Evolutionary conservation across 495 filamentous ascomycete species (phyloP), one percentile per base, ranked within the genome.

Genomic region (Hypoxylon cercidicola): DNA sequence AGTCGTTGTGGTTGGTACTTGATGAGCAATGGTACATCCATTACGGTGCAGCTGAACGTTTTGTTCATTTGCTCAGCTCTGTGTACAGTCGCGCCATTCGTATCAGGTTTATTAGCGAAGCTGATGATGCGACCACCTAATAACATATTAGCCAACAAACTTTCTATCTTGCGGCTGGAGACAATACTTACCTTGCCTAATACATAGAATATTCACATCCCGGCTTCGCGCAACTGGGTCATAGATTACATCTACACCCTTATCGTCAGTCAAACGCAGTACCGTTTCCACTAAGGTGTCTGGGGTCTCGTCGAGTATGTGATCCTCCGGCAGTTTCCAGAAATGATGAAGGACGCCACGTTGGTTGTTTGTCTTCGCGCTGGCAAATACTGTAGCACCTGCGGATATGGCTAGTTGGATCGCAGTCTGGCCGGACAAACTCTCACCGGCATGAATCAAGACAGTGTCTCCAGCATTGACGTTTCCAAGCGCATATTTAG

Each of bases 181-280:
- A 11, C 30, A 32, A 11, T 32, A 39, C 68, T 51, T 61, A 64
- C 68, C 60, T 49, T 57, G 39, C 54, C 35, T 54, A n/a, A 71
- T 34, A 23, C 68, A 71, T 30, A 46, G 49, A 1, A 50, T 41
- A 35, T 62, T 62, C 41, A 20, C 28, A 18, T 57, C 41, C 35
- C 60, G 52, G 23, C 54, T 57, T 37, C 54, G 37, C 12, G 60
- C 56, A 13, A 23, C 57, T 11, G 82, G 81, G 61, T 87, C 87
- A 9, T 87, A 51, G n/a, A 87, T 71, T 0, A 88, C 74, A 66
- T 88, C 84, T 8, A 87, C 83, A 3, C 86, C 86, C 0, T 72
- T 49, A 2, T 69, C 74, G 8, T 70, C 65, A 0, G 85, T 87
- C 5, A 69, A 68, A 11, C 66, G 41, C 55, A 71, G 64, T 44